Evolutionary conservation across 1,284 basidiomycete genomes (phyloP).

Genomic region (Hypsizygus ulmarius): DNA sequence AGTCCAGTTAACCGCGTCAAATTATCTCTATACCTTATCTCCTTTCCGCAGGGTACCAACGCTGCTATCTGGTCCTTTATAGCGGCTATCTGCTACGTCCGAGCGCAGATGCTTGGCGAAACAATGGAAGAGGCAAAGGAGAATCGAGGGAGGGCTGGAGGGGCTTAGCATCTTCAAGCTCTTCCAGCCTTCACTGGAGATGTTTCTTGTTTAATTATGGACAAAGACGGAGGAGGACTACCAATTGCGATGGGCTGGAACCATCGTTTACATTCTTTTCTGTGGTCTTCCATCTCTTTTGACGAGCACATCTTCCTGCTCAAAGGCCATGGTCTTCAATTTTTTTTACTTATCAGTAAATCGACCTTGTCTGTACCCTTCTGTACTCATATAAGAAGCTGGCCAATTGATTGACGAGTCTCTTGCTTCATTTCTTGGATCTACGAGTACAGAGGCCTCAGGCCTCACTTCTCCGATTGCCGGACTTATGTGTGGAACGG

Average conservation of each 20-base stretch:
- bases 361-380: constrained; percentile 13
- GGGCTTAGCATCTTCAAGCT: constrained; percentile 40
- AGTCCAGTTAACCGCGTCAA: constrained; percentile 19
- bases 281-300: constrained; percentile 6
- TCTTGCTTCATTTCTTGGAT: not conserved
- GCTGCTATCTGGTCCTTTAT: constrained; percentile 69
- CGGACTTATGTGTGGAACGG: no score
- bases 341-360: constrained; percentile 14
- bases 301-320: constrained; percentile 6
- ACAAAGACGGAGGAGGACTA: constrained; percentile 18
- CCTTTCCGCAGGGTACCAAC: constrained; percentile 62
- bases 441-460: not conserved
- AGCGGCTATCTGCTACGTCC: constrained; percentile 61
- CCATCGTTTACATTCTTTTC: constrained; percentile 26
- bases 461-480: not conserved
- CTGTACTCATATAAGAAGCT: constrained; percentile 9
- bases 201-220: constrained; percentile 11
- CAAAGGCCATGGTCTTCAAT: not conserved
- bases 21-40: not conserved
- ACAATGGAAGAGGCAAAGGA: constrained; percentile 61
- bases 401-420: constrained; percentile 10
- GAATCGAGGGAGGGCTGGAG: constrained; percentile 57
- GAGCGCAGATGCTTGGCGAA: constrained; percentile 65
- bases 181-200: constrained; percentile 1
- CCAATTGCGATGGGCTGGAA: constrained; percentile 25